A percentile compares a stretch with the other conserved stretches of the same genome.
These are phyloP conservation scores for Larix kaempferi DNA, from an alignment of 75 land plant genomes.

Conservation along the genomic window DNA sequence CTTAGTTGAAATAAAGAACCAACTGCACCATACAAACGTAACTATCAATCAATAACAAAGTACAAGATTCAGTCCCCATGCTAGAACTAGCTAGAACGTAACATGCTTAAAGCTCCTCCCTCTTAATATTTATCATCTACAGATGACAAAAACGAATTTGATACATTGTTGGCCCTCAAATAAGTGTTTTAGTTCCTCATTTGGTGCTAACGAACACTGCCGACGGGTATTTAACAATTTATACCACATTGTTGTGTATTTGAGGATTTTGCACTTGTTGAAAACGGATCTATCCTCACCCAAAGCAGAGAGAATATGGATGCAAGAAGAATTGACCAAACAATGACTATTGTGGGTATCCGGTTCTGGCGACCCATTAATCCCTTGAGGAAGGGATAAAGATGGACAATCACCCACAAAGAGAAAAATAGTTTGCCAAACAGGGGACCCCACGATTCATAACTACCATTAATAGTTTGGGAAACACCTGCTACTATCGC, in stretches of 20 bases:
- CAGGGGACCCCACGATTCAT: slow-evolving; percentile 87
- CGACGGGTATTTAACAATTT: slow-evolving; percentile 34
- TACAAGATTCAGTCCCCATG: too few species aligned
- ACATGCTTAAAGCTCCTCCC: too few species aligned
- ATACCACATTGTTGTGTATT: slow-evolving; percentile 59
- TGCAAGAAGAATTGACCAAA: slow-evolving; percentile 86
- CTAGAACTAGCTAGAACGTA: too few species aligned
- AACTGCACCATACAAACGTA: too few species aligned
- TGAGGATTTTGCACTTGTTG: slow-evolving; percentile 8
- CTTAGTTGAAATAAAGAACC: too few species aligned
- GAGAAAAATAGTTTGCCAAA: slow-evolving; percentile 88
- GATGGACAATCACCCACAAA: slow-evolving; percentile 85
- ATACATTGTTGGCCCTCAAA: too few species aligned
- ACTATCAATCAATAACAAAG: too few species aligned
- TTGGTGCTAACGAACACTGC: too few species aligned
- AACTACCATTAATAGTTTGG: slow-evolving; percentile 73
- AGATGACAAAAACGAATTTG: too few species aligned
- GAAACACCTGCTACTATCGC: slow-evolving; percentile 90
- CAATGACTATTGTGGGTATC: slow-evolving; percentile 84
- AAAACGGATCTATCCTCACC: slow-evolving; percentile 83
- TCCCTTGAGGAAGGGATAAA: slow-evolving; percentile 90
- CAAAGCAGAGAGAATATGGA: slow-evolving; percentile 91
- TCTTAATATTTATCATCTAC: too few species aligned
- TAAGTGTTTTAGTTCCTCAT: too few species aligned
- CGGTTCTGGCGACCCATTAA: slow-evolving; percentile 81